Percentiles rank a stretch among this genome's conserved stretches.
phyloP scores from a whole-genome alignment of 345 rosid species.

The Barbarea vulgaris region DNA sequence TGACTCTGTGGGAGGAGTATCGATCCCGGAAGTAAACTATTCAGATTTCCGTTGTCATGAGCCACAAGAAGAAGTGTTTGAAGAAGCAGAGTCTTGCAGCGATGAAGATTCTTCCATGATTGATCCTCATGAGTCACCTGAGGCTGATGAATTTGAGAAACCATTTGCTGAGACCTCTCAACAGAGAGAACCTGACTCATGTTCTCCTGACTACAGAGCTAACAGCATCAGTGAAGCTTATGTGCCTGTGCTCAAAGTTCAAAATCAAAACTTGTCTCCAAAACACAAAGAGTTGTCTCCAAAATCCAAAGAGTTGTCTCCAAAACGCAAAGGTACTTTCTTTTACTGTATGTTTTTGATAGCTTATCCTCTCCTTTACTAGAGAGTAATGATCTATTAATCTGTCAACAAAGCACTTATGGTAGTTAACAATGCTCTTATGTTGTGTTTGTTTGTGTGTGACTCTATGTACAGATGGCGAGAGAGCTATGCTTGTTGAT shows the following conservation, averaged over 20 bases:
- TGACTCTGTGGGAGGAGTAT: conserved; percentile 21
- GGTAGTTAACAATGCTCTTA: background rate
- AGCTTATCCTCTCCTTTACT: no score
- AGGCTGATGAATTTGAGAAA: conserved; percentile 31
- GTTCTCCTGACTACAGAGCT: conserved; percentile 21
- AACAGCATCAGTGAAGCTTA: background rate
- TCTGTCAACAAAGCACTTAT: background rate
- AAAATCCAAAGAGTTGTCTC: background rate
- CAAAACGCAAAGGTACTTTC: conserved; percentile 40
- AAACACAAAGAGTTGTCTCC: background rate
- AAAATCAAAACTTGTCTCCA: conserved; percentile 12
- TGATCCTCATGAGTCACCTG: conserved; percentile 37
- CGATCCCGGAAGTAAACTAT: conserved; percentile 4
- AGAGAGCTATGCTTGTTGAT: conserved; percentile 2
- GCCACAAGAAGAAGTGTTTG: conserved; percentile 30
- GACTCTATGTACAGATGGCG: conserved; percentile 25
- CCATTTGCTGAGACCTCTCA: conserved; percentile 16
- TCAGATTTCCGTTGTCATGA: conserved; percentile 27
- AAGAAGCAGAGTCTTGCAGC: background rate
- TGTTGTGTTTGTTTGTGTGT: conserved; percentile 12
- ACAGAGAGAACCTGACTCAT: conserved; percentile 15
- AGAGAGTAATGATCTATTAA: background rate
- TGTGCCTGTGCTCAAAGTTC: conserved; percentile 15
- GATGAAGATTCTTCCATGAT: conserved; percentile 32
- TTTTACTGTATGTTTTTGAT: background rate